Conservation (phyloP, 2,329 filamentous ascomycete species). For the Neonectria coccinea region DNA sequence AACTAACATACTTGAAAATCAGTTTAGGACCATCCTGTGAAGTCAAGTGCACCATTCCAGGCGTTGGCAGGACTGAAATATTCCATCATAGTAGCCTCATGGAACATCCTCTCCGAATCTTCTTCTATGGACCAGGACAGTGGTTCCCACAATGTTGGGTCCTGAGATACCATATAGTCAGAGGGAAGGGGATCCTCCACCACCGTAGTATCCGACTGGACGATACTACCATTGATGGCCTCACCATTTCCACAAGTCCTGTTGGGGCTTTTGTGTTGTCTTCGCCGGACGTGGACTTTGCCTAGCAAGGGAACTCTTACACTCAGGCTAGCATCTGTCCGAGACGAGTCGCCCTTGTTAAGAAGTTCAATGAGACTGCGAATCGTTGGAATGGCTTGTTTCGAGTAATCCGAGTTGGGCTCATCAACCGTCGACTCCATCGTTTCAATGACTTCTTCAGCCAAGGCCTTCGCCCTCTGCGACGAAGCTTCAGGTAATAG, state of each 20-base stretch:
- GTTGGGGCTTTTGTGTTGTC: background rate
- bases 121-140: constrained; percentile 7
- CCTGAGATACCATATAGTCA: background rate
- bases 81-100: constrained; percentile 3
- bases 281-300: constrained; percentile 7
- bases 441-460: background rate
- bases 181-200: background rate
- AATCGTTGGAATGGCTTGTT: constrained; percentile 5
- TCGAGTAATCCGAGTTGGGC: background rate
- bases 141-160: background rate
- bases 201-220: background rate
- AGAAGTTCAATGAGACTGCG: background rate
- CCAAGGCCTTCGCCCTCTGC: background rate
- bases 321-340: background rate
- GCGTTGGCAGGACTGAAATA: background rate
- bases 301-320: background rate
- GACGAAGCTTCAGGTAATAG: background rate
- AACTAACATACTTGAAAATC: background rate
- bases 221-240: background rate
- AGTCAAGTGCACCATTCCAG: background rate
- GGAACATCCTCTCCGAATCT: constrained; percentile 2
- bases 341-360: background rate
- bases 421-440: background rate
- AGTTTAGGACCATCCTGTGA: background rate
- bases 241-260: background rate